Evolutionary conservation across 2,329 filamentous ascomycete genomes (phyloP), one percentile per base, ranked within the genome.

Genomic region (Mycosphaerella sp.): DNA sequence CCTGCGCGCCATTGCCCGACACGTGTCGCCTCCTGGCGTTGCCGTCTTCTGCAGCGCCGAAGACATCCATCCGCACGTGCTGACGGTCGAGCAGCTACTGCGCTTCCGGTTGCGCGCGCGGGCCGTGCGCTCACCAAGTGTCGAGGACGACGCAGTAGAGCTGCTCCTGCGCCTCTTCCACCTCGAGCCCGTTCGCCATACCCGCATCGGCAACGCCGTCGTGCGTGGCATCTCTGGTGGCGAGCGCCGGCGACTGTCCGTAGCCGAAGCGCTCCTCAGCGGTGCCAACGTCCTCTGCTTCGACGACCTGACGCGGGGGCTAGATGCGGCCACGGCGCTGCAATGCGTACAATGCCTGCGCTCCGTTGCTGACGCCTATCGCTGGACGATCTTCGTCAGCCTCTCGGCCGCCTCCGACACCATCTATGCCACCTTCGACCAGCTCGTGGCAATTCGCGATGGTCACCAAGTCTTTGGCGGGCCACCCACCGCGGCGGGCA

Each of bases 121-220:
- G 70, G 84, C 87, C 12, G 78, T 93, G 60, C 82, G 79, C 35
- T 86, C 86, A 66, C 67, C 71, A 5, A 82, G 86, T 13, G 91
- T 91, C 73, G 90, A 90, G 72, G 77, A 86, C 36, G 81, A 82
- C 60, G 82, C 94, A 51, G 74, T 90, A 54, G 77, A 81, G 14
- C 80, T 85, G 62, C 75, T 95, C 53, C 75, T 95, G 45, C 88
- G 87, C 64, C 93, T 94, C 86, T 94, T 95, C 75, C 93, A 91
- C 65, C 95, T 95, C 48, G 86, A 90, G 67, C 89, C 95, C 68
- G 94, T 89, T 0, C 79, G 81, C 45, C 80, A 89, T 65, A 96
- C 90, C 0, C 81, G 91, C 27, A 88, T 95, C 21, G 90, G 90
- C 6, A 86, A 93, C 56, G 79, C 81, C 0, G 89, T 91, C 56